Evolutionary conservation across 441 rosid genomes (phyloP), one percentile per base, ranked within the genome.

Genomic region (Melastoma candidum): DNA sequence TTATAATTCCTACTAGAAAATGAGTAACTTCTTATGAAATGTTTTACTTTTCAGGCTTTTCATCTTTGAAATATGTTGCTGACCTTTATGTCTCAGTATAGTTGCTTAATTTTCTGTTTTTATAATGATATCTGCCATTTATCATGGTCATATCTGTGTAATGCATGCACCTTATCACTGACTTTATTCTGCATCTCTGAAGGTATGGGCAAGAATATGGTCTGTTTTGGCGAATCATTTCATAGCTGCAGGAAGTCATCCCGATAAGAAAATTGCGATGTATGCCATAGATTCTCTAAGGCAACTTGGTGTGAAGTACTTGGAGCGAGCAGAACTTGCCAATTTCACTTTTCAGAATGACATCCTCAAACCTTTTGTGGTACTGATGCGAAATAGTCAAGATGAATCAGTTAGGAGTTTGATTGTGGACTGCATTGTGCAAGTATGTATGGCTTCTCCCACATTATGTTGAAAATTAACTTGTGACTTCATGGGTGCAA

Each of bases 151-250:
- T 10, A 13, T 32, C 41, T 8, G 8, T 32, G 41, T 32, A 52
- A 14, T 39, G 26, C 22, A 17, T 17, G 22, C 41, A 32, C 41
- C 41, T 32, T 32, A 32, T 32, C 41, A 32, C 41, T 4, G 41
- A 32, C 41, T 32, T 71, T 49, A 36, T 71, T 24, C 43, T 75
- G 44, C 66, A 32, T 61, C 71, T 63, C 62, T 32, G 61, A 82
- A 94, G 99, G 99, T 94, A 58, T 94, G 99, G 99, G 97, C 99
- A 63, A 80, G 89, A 80, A 94, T 94, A 68, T 94, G 99, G 99
- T 78, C 73, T 68, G 97, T 94, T 70, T 81, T 94, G 51, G 97
- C 97, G 63, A 87, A 85, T 67, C 99, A 94, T 90, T 94, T 94
- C 63, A 90, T 94, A 68, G 68, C 90, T 69, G 99, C 99, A 54